Evolutionary conservation across 352 stramenopile genomes (phyloP), one percentile per base, ranked within the genome.

Genomic region (Phytopythium litorale): DNA sequence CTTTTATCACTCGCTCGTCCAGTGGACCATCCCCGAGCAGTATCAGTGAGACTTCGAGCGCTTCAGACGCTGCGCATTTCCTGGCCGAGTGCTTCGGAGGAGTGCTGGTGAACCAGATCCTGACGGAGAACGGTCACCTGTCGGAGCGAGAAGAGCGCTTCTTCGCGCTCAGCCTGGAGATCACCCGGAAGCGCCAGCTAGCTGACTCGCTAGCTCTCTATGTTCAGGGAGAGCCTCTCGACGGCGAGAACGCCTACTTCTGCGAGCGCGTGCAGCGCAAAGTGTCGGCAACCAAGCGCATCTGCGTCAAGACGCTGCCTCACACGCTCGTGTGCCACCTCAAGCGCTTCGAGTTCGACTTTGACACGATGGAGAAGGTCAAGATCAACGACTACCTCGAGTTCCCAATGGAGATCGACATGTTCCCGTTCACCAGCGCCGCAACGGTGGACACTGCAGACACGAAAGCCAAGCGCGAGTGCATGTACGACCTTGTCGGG

Each of bases 281-380:
- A 72, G 81, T 94, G 30, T 78, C 75, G 11, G 84, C 87, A 7
- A 93, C 78, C 9, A 96, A 94, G 62, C 84, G 88, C 7, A 82
- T 93, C 25, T 94, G 82, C 52, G 81, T 97, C 55, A 92, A 94
- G 57, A 84, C 58, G 25, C 66, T 92, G 2, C 88, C 88, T 0
- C 65, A 75, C n/a, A 91, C 79, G 23, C 75, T 97, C 28, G 82
- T 96, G 28, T 87, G 88, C 48, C 83, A 94, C 48, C 65, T 96
- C 18, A 96, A 96, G 65, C 81, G 89, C 18, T 97, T 97, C 51
- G 88, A 94, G 43, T 96, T 97, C 42, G 89, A 97, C 63, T 92
- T 94, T 51, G 79, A 94, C 59, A 84, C 84, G 18, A 92, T 97
- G 84, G 81, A 92, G 58, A 95, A 94, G 59, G 48, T 89, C 33